Percentiles rank a stretch among this genome's conserved stretches.
Evolutionary conservation across 306 rosid genomes (phyloP).

Genomic region (Dalbergia cochinchinensis): DNA sequence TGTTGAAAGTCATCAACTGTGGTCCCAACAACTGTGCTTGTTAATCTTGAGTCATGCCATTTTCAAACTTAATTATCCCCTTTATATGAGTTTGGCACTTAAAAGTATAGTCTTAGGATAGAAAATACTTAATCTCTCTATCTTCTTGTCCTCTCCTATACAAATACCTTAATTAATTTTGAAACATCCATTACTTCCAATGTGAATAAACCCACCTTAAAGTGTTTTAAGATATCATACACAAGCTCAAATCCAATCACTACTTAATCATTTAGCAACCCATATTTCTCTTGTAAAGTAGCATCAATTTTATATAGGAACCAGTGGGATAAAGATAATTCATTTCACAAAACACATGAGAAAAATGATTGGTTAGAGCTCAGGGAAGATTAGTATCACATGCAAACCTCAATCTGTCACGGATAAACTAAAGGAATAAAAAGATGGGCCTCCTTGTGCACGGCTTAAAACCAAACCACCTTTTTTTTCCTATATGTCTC

Average conservation of each 20-base stretch:
- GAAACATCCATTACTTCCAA: constrained; percentile 23
- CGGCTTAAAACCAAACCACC: constrained; percentile 27
- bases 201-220: constrained; percentile 39
- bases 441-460: constrained; percentile 34
- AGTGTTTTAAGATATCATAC: constrained; percentile 38
- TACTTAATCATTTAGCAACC: constrained; percentile 30
- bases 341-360: constrained; percentile 4
- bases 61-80: constrained; percentile 30
- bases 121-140: constrained; percentile 26
- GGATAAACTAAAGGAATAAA: constrained; percentile 35
- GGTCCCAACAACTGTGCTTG: constrained; percentile 40
- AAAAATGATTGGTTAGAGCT: constrained; percentile 26
- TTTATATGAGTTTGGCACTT: constrained; percentile 43
- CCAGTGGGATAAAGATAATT: constrained; percentile 37
- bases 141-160: constrained; percentile 24
- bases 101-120: constrained; percentile 39
- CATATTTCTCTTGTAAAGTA: constrained; percentile 33
- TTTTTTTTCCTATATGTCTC: constrained; percentile 18
- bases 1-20: constrained; percentile 26
- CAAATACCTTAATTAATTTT: constrained; percentile 26
- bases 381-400: constrained; percentile 25
- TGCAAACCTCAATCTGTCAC: constrained; percentile 37
- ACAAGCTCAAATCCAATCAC: constrained; percentile 41
- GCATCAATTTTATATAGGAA: constrained; percentile 38
- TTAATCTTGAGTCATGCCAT: constrained; percentile 41